Evolutionary conservation across 345 rosid genomes (phyloP), one percentile per base, ranked within the genome.

Genomic region (Raphanus sativus): DNA sequence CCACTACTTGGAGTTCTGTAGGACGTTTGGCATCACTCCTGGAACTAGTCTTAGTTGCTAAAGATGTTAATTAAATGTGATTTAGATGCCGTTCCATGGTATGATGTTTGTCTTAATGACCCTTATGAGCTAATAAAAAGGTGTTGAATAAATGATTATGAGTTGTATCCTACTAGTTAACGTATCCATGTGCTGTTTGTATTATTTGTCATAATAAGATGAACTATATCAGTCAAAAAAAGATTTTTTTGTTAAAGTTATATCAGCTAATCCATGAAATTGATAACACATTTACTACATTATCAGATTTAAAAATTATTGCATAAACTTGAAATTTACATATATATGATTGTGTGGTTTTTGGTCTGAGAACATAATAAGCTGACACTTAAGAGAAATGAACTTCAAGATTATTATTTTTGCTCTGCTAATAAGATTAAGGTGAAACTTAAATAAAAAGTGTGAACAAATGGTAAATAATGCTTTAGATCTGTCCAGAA

Each of bases 11-110:
- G 76, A 85, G 9, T 88, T 81, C 25, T 88, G 91, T 56, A 45
- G 24, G 24, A 65, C 25, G 69, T 68, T 84, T 67, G 84, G 84
- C 13, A 73, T 82, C 67, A 59, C 81, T 38, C 76, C 85, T 6
- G 81, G 86, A 8, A 30, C 54, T 12, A 82, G 67, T 70, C 84
- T 84, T n/a, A 60, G 65, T 52, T 86, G 88, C 62, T 86, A 78
- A 73, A 70, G 25, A 55, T 60, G 25, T 5, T 40, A 68, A 56
- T 5, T 40, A 68, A 56, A 26, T 58, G 60, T 40, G 36, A 36
- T 13, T 26, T 5, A 28, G 36, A 62, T 75, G 12, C 69, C 40
- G 64, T 36, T 64, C 33, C 63, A 50, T 52, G 28, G 30, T 63
- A 64, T 70, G 50, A 52, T 42, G 8, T 54, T 63, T 36, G 60